These are phyloP conservation scores for Pezicula neosporulosa DNA, from an alignment of 2,329 filamentous ascomycete species.

Conservation along the genomic window DNA sequence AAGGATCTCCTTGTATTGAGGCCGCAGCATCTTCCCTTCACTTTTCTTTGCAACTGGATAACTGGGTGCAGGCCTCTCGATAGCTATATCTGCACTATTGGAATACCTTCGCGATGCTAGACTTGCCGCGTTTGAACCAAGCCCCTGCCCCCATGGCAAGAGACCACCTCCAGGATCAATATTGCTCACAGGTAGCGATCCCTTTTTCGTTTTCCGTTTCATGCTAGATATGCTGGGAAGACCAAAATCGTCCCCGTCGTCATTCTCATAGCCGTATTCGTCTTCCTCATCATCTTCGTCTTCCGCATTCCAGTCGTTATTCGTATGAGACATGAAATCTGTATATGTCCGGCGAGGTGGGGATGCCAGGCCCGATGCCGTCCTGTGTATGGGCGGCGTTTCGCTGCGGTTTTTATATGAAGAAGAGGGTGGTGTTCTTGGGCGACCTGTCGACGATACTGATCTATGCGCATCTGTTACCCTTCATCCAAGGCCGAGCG, in stretches of 20 bases:
- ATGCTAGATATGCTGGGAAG: constrained; percentile 89
- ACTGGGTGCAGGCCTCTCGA: constrained; percentile 76
- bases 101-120: constrained; percentile 58
- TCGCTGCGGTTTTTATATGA: constrained; percentile 51
- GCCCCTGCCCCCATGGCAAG: constrained; percentile 32
- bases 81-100: constrained; percentile 90
- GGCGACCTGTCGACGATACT: constrained; percentile 58
- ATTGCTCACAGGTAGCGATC: constrained; percentile 8
- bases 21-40: constrained; percentile 92
- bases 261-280: constrained; percentile 73
- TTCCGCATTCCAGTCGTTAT: constrained; percentile 77
- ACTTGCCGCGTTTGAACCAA: constrained; percentile 32
- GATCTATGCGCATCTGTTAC: constrained; percentile 41
- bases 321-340: constrained; percentile 76
- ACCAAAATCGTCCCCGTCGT: constrained; percentile 93
- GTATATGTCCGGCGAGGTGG: constrained; percentile 73
- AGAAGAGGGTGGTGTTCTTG: constrained; percentile 71
- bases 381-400: constrained; percentile 51
- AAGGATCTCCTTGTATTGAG: constrained; percentile 96
- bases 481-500: constrained; percentile 2
- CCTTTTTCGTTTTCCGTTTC: constrained; percentile 65
- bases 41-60: constrained; percentile 88
- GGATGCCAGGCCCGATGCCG: constrained; percentile 50
- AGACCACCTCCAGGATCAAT: constrained; percentile 13
- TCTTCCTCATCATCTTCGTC: constrained; percentile 67